Percentiles rank a stretch among this genome's conserved stretches.
These are phyloP conservation scores for Solanum neorickii DNA, from an alignment of 257 asterid species.

Conservation along the genomic window DNA sequence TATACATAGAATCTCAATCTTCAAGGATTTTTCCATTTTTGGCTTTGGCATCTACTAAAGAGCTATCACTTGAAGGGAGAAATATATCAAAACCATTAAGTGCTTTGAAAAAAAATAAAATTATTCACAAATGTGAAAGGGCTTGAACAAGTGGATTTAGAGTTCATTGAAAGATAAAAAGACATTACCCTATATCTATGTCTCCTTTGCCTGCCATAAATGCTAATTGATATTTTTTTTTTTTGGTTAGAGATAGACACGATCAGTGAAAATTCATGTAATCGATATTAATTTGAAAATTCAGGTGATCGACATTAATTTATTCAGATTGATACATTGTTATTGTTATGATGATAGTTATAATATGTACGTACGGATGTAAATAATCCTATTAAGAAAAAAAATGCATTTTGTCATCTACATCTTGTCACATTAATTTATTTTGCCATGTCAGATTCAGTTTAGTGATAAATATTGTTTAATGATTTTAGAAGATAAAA, in stretches of 20 bases:
- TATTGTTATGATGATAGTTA: not conserved
- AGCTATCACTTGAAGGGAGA: not conserved
- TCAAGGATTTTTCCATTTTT: conserved; percentile 1
- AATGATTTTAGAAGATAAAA: no score
- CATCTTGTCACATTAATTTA: not conserved
- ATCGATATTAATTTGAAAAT: not conserved
- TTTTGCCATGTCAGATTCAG: no score
- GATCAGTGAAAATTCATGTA: not conserved
- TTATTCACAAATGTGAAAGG: conserved; percentile 8
- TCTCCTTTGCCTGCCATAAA: not conserved
- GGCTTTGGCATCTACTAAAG: conserved; percentile 14
- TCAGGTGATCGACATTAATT: not conserved
- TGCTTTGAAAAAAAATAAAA: not conserved
- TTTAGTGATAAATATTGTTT: no score
- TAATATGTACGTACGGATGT: not conserved
- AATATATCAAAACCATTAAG: conserved; percentile 3
- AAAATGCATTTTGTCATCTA: not conserved
- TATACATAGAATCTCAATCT: conserved; percentile 25
- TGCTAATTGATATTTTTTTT: not conserved
- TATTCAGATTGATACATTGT: not conserved
- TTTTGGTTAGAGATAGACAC: not conserved
- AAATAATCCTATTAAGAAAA: not conserved
- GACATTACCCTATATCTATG: not conserved
- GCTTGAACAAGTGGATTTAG: conserved; percentile 12
- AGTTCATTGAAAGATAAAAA: not conserved